Conservation (phyloP, 179 eudicot genomes). For the Actinidia arguta region DNA sequence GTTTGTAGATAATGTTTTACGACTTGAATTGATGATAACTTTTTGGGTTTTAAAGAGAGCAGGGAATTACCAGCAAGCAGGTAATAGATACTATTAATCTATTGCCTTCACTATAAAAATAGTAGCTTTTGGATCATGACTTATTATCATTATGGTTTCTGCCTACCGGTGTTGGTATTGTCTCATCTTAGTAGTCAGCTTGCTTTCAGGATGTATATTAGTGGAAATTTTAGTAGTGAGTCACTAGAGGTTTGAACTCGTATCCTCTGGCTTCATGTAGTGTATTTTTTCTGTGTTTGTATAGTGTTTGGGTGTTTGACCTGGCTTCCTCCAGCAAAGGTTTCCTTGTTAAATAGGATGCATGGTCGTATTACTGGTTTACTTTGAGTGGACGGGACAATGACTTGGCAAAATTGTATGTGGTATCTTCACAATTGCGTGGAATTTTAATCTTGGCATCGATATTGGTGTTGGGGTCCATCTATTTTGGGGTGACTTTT, state of each 20-base stretch:
- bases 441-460: too few relatives aligned
- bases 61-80: conserved; percentile 3
- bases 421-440: too few relatives aligned
- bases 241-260: not conserved
- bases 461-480: too few relatives aligned
- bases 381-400: too few relatives aligned
- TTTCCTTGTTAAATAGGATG: not conserved
- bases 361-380: too few relatives aligned
- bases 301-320: too few relatives aligned
- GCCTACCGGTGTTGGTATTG: conserved; percentile 11
- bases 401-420: too few relatives aligned
- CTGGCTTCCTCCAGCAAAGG: not conserved
- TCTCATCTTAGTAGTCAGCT: conserved; percentile 15
- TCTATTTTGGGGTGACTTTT: too few relatives aligned
- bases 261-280: not conserved
- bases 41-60: not conserved
- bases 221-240: not conserved
- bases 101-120: not conserved
- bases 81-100: not conserved
- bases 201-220: not conserved
- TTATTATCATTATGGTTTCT: not conserved
- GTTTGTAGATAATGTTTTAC: not conserved
- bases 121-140: not conserved
- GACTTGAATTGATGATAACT: not conserved
- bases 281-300: not conserved